phyloP scores from a whole-genome alignment of 1,284 basidiomycete genomes.

The Trichosporon sp. region DNA sequence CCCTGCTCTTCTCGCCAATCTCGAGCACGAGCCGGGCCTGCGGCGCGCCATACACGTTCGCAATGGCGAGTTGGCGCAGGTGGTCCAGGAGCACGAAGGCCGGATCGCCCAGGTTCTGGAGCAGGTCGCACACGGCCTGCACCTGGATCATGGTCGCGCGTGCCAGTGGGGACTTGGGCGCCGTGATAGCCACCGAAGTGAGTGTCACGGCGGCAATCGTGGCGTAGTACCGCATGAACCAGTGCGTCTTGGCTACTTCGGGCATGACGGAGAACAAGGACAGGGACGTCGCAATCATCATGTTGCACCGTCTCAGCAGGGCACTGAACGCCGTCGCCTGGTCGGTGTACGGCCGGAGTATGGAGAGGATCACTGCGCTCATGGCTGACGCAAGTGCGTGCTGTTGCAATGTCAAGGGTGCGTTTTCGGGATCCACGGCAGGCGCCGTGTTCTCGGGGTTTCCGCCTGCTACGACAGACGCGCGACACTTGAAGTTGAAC shows the following conservation, averaged over 20 bases:
- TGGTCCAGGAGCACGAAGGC: slow-evolving; percentile 11
- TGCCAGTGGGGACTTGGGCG: slow-evolving; percentile 6
- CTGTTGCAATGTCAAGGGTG: slow-evolving; percentile 9
- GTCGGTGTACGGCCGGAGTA: slow-evolving; percentile 10
- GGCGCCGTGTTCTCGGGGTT: slow-evolving; percentile 14
- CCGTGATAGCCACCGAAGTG: not conserved
- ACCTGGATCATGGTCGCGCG: slow-evolving; percentile 15
- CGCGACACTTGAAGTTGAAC: slow-evolving; percentile 14
- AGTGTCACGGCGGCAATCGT: not conserved
- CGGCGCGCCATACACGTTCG: slow-evolving; percentile 7
- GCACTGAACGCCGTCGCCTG: slow-evolving; percentile 1
- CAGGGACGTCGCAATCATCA: not conserved
- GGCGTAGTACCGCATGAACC: slow-evolving; percentile 18
- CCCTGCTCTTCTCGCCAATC: slow-evolving; percentile 2
- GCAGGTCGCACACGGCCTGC: slow-evolving; percentile 11
- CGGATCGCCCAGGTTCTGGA: slow-evolving; percentile 3
- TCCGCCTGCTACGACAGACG: not conserved
- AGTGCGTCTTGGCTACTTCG: slow-evolving; percentile 1
- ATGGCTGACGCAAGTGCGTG: not conserved
- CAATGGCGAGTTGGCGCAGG: not conserved
- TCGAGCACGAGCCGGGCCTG: slow-evolving; percentile 11
- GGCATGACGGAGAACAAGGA: slow-evolving; percentile 4
- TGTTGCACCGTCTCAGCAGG: slow-evolving; percentile 13
- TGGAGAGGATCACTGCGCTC: slow-evolving; percentile 6
- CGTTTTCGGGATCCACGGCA: slow-evolving; percentile 7